Conservation (phyloP, 2,329 filamentous ascomycete species). For the Raffaelea albimanens region DNA sequence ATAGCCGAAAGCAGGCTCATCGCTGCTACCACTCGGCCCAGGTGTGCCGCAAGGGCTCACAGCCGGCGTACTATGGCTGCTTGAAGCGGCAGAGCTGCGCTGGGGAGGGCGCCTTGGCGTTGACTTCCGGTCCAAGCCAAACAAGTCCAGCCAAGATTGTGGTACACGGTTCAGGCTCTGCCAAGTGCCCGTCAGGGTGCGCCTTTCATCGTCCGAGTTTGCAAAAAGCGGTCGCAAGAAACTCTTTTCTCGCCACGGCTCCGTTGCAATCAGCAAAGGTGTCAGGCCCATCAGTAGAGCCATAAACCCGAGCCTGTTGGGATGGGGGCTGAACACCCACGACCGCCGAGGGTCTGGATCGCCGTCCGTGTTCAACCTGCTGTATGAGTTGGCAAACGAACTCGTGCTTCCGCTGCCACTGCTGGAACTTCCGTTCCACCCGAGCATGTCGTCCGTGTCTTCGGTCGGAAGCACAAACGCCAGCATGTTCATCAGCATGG, state of each 20-base stretch:
- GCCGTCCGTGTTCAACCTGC: constrained; percentile 2
- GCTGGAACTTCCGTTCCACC: constrained; percentile 1
- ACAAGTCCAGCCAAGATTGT: constrained; percentile 13
- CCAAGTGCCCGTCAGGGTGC: constrained; percentile 11
- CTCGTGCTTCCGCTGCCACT: no score
- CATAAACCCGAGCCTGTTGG: constrained; percentile 14
- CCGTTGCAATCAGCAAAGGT: constrained; percentile 12
- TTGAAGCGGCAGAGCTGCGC: neutral
- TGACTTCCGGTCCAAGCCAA: constrained; percentile 8
- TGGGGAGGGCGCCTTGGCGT: neutral
- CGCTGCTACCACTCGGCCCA: no score
- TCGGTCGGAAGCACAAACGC: constrained; percentile 14
- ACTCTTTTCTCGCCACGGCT: constrained; percentile 10
- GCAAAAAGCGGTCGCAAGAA: constrained; percentile 10
- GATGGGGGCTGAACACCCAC: constrained; percentile 15
- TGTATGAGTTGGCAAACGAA: no score
- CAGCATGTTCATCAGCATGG: constrained; percentile 16
- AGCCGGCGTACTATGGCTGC: no score
- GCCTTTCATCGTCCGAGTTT: constrained; percentile 12
- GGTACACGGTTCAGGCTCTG: constrained; percentile 11
- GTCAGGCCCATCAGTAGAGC: constrained; percentile 13
- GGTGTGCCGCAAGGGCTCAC: no score
- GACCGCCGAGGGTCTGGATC: constrained; percentile 12
- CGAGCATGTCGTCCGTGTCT: constrained; percentile 4
- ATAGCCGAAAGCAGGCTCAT: no score